Percentiles rank a stretch among this genome's conserved stretches.
Conservation (phyloP, 1,284 basidiomycete species). For the Kalmanozyma brasiliensis region DNA sequence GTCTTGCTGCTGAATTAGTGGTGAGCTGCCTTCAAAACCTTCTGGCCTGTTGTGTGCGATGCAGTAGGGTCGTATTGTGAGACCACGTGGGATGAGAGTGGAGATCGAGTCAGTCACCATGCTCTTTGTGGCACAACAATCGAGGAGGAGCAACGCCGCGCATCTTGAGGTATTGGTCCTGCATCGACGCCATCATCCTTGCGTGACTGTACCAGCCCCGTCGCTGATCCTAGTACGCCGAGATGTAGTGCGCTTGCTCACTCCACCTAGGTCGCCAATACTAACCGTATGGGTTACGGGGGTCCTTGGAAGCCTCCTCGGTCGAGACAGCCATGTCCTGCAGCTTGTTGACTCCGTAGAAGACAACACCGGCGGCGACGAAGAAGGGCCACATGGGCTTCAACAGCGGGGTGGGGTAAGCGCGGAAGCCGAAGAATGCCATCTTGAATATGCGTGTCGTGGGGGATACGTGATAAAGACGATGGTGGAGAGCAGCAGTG, state of each 20-base stretch:
- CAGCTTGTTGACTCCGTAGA: conserved; percentile 60
- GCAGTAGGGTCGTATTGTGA: background rate
- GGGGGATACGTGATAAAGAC: conserved; percentile 6
- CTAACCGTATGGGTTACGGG: conserved; percentile 66
- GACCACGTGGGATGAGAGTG: too few species aligned
- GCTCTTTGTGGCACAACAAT: background rate
- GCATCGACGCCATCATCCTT: too few species aligned
- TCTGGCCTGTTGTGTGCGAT: conserved; percentile 41
- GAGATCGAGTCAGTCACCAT: conserved; percentile 2
- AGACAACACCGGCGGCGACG: conserved; percentile 60
- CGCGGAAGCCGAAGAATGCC: conserved; percentile 64
- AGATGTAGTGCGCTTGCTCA: too few species aligned
- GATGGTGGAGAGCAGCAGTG: background rate
- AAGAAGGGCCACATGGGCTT: conserved; percentile 67
- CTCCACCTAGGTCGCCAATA: background rate
- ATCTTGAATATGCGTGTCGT: conserved; percentile 31
- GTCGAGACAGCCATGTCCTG: conserved; percentile 59
- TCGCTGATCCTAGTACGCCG: too few species aligned
- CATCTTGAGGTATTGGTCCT: background rate
- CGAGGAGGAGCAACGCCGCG: background rate
- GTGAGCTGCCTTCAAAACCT: conserved; percentile 52
- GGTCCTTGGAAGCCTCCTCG: conserved; percentile 63
- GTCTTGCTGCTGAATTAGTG: conserved; percentile 29
- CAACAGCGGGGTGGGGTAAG: conserved; percentile 65
- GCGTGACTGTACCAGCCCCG: too few species aligned